phyloP scores from a whole-genome alignment of 306 rosid genomes.

The Lathyrus oleraceus region DNA sequence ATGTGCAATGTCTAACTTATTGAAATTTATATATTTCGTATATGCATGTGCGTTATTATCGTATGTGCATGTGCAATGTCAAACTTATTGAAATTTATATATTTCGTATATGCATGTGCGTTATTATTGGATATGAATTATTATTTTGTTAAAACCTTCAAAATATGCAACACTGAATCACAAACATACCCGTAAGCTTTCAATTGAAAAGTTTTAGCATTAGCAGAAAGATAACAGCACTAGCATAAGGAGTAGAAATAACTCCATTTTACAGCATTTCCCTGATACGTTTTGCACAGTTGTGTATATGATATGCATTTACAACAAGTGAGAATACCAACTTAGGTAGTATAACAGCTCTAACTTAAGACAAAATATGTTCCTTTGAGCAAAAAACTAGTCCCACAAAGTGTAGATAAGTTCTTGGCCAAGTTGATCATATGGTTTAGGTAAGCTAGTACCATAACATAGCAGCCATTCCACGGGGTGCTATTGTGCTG shows the following conservation, averaged over 20 bases:
- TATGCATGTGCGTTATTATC: background rate
- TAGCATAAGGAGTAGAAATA: background rate
- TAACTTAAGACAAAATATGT: background rate
- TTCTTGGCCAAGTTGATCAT: background rate
- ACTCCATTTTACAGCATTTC: background rate
- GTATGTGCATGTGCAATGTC: too few relatives aligned
- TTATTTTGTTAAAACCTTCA: background rate
- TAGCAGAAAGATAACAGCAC: background rate
- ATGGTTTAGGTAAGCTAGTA: background rate
- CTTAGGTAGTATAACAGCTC: background rate
- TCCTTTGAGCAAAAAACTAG: background rate
- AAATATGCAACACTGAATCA: constrained; percentile 5
- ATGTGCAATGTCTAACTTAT: constrained; percentile 34
- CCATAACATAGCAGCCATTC: background rate
- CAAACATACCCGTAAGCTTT: constrained; percentile 10
- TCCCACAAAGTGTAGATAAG: background rate
- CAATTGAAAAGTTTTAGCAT: background rate
- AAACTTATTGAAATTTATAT: background rate
- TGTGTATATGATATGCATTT: background rate
- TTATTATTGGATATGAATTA: background rate
- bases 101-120: constrained; percentile 16
- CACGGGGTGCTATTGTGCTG: background rate
- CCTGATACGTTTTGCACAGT: background rate
- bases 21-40: constrained; percentile 10
- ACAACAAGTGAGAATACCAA: constrained; percentile 3